Conservation (phyloP, 805 yeast genomes). For the Yamadazyma takamatsuzukensis region DNA sequence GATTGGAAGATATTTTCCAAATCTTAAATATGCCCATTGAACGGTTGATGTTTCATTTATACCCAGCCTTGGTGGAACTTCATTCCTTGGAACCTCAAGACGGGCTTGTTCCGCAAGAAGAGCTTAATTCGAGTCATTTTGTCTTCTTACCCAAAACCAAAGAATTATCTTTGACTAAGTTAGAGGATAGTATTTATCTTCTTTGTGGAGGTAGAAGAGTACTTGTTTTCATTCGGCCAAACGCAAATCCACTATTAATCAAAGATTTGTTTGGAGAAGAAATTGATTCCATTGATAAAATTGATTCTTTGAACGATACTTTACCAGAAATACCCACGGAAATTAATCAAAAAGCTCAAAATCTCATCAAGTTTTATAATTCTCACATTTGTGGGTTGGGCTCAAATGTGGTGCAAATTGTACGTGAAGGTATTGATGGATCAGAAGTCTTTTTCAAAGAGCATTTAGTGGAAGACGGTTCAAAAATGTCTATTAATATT, state of each 20-base stretch:
- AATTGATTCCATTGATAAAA: conserved; percentile 41
- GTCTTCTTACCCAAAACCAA: conserved; percentile 50
- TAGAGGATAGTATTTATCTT: conserved; percentile 74
- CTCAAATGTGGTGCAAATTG: conserved; percentile 50
- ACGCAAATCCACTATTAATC: conserved; percentile 62
- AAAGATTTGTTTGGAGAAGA: conserved; percentile 69
- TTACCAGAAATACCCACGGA: conserved; percentile 70
- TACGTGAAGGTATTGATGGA: conserved; percentile 64
- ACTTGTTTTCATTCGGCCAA: conserved; percentile 64
- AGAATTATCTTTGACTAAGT: conserved; percentile 39
- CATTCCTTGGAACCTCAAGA: conserved; percentile 63
- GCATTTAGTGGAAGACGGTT: conserved; percentile 69
- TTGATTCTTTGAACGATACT: conserved; percentile 50
- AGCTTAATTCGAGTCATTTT: conserved; percentile 38
- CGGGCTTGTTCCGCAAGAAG: conserved; percentile 24
- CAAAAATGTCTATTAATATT: conserved; percentile 35
- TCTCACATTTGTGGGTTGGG: conserved; percentile 26
- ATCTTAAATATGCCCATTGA: conserved; percentile 54
- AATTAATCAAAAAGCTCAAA: conserved; percentile 64
- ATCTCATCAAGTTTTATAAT: conserved; percentile 55
- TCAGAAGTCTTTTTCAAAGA: conserved; percentile 51
- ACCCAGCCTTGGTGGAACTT: conserved; percentile 75
- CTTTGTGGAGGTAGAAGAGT: conserved; percentile 64
- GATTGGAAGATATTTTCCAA: conserved; percentile 52
- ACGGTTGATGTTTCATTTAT: conserved; percentile 59